A percentile compares a stretch with the other conserved stretches of the same genome.
phyloP scores from a whole-genome alignment of 31 red algal species.

The Bonnemaisonia californica region DNA sequence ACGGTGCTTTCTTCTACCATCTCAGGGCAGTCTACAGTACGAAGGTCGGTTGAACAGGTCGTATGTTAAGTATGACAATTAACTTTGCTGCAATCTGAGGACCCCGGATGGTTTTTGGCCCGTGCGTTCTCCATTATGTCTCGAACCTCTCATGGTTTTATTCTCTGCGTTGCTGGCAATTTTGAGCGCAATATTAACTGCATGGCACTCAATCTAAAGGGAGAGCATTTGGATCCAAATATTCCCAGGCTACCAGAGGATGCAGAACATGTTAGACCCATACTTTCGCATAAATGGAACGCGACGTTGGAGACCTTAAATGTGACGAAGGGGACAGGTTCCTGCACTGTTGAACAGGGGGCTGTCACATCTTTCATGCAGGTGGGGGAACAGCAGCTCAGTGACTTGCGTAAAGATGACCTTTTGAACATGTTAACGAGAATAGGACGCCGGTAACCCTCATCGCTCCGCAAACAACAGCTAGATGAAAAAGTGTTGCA shows the following conservation, averaged over 20 bases:
- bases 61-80: conserved; percentile 8
- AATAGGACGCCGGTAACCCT: conserved; percentile 1
- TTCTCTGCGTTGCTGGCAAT: neutral
- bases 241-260: too few relatives aligned
- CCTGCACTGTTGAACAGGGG: too few relatives aligned
- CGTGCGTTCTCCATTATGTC: conserved; percentile 27
- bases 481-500: conserved; percentile 2
- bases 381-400: neutral
- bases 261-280: too few relatives aligned
- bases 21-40: too few relatives aligned
- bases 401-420: conserved; percentile 11
- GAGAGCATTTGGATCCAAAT: neutral
- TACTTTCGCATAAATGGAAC: too few relatives aligned
- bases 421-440: conserved; percentile 13
- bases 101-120: conserved; percentile 37
- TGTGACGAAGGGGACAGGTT: too few relatives aligned
- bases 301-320: too few relatives aligned
- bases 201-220: neutral
- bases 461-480: conserved; percentile 22
- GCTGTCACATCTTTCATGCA: neutral
- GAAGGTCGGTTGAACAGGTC: too few relatives aligned
- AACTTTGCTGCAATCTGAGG: conserved; percentile 36
- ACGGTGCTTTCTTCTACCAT: too few relatives aligned
- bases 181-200: neutral
- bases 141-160: conserved; percentile 6